Evolutionary conservation across 352 stramenopile genomes (phyloP).

Genomic region (Globisporangium barbulae): DNA sequence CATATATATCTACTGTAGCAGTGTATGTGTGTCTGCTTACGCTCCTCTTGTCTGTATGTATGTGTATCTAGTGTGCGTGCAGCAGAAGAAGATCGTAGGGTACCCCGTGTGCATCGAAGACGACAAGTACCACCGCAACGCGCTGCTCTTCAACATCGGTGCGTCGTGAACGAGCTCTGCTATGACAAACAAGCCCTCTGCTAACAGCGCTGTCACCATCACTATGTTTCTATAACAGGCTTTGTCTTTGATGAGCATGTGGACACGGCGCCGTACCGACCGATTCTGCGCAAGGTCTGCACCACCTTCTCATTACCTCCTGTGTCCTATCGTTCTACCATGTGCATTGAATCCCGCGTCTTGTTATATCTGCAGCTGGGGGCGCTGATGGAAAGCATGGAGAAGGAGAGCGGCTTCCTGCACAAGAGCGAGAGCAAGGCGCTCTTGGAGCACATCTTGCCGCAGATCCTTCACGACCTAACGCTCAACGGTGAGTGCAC

Average conservation of each 20-base stretch:
- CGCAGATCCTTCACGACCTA: conserved; percentile 69
- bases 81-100: conserved; percentile 83
- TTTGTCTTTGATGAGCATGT: conserved; percentile 84
- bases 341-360: background rate
- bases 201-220: background rate
- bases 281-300: conserved; percentile 76
- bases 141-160: conserved; percentile 88
- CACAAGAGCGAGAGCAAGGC: conserved; percentile 64
- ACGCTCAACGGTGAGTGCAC: conserved; percentile 75
- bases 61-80: conserved; percentile 46
- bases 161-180: background rate
- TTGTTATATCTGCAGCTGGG: conserved; percentile 29
- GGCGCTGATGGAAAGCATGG: conserved; percentile 83
- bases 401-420: conserved; percentile 85
- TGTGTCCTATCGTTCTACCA: background rate
- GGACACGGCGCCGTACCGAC: conserved; percentile 73
- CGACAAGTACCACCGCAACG: conserved; percentile 89
- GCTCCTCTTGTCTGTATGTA: background rate
- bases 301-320: background rate
- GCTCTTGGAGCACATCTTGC: conserved; percentile 58
- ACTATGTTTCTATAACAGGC: conserved; percentile 17
- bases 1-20: background rate
- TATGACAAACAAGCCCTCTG: background rate
- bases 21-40: background rate
- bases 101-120: conserved; percentile 88